Percentiles rank a stretch among this genome's conserved stretches.
phyloP scores from a whole-genome alignment of 495 filamentous ascomycete genomes.

The Trichoderma gamsii region DNA sequence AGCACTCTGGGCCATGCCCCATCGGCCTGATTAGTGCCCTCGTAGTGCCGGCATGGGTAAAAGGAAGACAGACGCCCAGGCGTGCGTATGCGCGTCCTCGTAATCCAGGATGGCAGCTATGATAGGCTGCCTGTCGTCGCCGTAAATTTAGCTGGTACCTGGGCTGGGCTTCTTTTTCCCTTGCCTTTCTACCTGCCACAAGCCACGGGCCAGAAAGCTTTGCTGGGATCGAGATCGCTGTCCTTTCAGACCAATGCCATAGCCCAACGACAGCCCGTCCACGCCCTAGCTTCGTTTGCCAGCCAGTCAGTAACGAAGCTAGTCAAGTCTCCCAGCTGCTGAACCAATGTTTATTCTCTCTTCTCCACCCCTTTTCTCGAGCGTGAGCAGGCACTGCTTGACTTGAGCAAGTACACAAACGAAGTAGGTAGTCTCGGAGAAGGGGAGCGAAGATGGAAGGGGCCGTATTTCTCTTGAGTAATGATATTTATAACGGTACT shows the following conservation, averaged over 20 bases:
- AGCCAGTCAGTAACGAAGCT: background rate
- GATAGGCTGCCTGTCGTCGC: slow-evolving; percentile 6
- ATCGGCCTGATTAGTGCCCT: background rate
- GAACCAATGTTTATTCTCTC: background rate
- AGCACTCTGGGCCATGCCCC: background rate
- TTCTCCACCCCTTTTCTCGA: background rate
- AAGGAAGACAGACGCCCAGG: background rate
- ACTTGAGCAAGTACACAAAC: background rate
- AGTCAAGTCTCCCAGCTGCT: background rate
- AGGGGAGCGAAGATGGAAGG: background rate
- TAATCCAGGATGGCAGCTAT: background rate
- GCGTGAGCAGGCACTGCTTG: background rate
- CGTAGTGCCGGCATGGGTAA: slow-evolving; percentile 2
- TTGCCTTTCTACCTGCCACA: background rate
- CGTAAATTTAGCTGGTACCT: background rate
- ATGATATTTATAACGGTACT: background rate
- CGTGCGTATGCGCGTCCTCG: background rate
- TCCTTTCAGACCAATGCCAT: background rate
- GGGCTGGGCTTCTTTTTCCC: background rate
- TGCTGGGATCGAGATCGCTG: slow-evolving; percentile 8
- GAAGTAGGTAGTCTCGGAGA: background rate
- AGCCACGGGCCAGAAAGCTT: slow-evolving; percentile 1
- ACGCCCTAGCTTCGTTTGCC: background rate
- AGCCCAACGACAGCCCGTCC: background rate
- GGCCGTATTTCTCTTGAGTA: background rate